phyloP scores from a whole-genome alignment of 495 filamentous ascomycete species.

The Aspergillus mulundensis region DNA sequence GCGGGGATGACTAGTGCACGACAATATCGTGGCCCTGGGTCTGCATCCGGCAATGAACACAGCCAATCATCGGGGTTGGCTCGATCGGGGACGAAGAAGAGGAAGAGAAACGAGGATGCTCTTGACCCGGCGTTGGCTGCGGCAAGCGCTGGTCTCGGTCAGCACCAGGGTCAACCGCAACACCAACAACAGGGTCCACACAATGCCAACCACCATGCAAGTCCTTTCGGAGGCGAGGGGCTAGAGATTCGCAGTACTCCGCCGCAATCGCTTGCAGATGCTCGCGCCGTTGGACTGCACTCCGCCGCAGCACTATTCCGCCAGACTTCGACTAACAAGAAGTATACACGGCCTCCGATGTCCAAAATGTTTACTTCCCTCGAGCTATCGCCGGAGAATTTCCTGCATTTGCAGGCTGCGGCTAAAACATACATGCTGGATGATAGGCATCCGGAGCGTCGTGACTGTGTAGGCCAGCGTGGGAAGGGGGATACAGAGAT shows the following conservation, averaged over 20 bases:
- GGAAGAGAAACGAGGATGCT: conserved; percentile 42
- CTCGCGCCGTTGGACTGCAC: conserved; percentile 51
- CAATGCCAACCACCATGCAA: conserved; percentile 19
- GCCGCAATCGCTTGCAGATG: conserved; percentile 40
- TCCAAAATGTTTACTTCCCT: conserved; percentile 57
- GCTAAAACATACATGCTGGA: conserved; percentile 62
- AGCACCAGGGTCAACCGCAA: conserved; percentile 28
- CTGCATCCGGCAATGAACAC: conserved; percentile 53
- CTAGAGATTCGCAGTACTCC: conserved; percentile 37
- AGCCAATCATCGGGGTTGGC: conserved; percentile 72
- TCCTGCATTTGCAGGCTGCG: conserved; percentile 54
- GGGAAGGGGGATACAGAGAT: conserved; percentile 58
- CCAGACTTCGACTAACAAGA: conserved; percentile 49
- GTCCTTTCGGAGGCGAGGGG: conserved; percentile 31
- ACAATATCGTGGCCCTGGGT: conserved; percentile 27
- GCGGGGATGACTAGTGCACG: conserved; percentile 27
- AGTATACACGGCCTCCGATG: conserved; percentile 60
- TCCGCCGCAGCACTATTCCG: conserved; percentile 58
- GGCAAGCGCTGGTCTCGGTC: conserved; percentile 21
- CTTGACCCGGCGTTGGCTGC: conserved; percentile 42
- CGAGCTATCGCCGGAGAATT: conserved; percentile 54
- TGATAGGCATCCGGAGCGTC: conserved; percentile 50
- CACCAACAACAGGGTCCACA: conserved; percentile 29
- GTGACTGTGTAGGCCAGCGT: conserved; percentile 56
- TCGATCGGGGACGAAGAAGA: conserved; percentile 39